Conservation (phyloP, 768 basidiomycete species). For the Kwoniella botswanensis region DNA sequence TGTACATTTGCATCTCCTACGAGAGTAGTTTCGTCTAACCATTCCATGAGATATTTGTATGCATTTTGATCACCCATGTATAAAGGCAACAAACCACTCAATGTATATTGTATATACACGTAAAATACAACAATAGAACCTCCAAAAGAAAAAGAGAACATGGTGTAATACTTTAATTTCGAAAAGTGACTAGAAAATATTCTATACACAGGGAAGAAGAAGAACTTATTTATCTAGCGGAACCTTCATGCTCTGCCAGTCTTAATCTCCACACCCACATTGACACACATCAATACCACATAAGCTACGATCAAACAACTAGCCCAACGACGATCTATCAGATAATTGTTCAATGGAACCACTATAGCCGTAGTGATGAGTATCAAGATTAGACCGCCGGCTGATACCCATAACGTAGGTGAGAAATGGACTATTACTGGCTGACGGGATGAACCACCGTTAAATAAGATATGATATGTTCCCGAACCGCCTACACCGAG, state of each 20-base stretch:
- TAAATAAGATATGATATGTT: slow-evolving; percentile 71
- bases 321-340: slow-evolving; percentile 81
- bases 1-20: no score
- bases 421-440: slow-evolving; percentile 75
- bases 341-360: slow-evolving; percentile 83
- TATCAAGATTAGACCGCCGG: slow-evolving; percentile 76
- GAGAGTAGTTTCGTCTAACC: no score
- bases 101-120: no score
- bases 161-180: no score
- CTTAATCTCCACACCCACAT: slow-evolving; percentile 75
- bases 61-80: no score
- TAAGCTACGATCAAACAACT: slow-evolving; percentile 77
- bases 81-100: no score
- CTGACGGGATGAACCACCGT: slow-evolving; percentile 64
- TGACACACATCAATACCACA: slow-evolving; percentile 73
- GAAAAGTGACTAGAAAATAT: no score
- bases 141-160: no score
- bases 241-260: slow-evolving; percentile 32
- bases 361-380: slow-evolving; percentile 76
- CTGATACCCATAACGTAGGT: slow-evolving; percentile 80
- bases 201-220: no score
- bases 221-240: not conserved
- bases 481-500: slow-evolving; percentile 88
- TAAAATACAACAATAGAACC: no score
- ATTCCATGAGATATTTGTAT: no score